Base-by-base conservation (phyloP, 768 basidiomycete genomes). In the Cystofilobasidium capitatum region DNA sequence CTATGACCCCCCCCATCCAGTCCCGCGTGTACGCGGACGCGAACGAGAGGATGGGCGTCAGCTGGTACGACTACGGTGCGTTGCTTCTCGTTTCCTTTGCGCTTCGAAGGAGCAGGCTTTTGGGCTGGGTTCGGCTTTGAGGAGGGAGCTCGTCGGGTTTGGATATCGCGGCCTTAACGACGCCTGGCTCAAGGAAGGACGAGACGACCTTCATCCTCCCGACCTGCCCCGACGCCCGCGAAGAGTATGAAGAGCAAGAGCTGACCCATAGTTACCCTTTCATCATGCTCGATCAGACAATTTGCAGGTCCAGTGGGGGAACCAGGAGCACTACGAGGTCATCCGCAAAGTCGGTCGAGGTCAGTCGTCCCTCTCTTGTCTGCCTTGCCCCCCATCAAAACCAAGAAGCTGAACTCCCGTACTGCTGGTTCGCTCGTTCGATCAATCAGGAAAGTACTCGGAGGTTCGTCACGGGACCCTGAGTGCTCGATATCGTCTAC, bases 291-390 rank as follows among this genome's bases (percentile, higher is more conserved):
- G 39, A 33, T 20, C 45, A 76, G 90, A 97, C 82, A 93, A 92
- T 77, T 82, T 97, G 16, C 89, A 91, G 51, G 77, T 97, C n/a
- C 89, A 92, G 73, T 97, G 92, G 92, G 92, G 92, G 62, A 84
- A 87, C 8, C 92, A 97, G 79, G 92, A 96, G 79, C 90, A 94
- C 78, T 97, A 97, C 74, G 92, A 97, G 79, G 93, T 97, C 76
- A 91, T 97, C 39, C 83, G 92, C 66, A 97, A 97, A 79, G 92
- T 97, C 10, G 92, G 92, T 29, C 80, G 92, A 70, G 92, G 51
- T 55, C 29, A 26, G 51, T 55, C 20, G 51, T 3, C 16, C 17
- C 13, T 1, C 51, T 17, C 33, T 55, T 55, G 29, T 2, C 31
- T 1, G 31, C n/a, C 47, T 22, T 7, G 17, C 17, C 14, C 6